Conservation (phyloP, 2,329 filamentous ascomycete species). For the Trichoderma koningiopsis region DNA sequence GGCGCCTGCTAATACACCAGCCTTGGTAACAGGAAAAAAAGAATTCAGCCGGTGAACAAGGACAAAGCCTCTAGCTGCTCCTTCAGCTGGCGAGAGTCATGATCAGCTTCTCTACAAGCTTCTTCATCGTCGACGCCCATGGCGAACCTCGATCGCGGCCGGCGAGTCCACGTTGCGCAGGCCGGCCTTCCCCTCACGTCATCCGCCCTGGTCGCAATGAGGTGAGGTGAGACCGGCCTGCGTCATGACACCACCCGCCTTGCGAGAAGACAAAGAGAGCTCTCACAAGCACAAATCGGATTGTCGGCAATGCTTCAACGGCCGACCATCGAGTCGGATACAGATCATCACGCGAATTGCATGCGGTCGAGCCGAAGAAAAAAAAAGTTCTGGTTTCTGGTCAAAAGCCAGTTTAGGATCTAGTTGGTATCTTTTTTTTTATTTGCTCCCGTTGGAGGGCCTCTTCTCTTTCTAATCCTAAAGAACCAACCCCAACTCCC, state of each 20-base stretch:
- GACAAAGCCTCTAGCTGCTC: neutral
- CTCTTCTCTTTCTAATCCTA: constrained; percentile 34
- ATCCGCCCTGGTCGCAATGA: constrained; percentile 10
- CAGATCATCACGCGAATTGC: neutral
- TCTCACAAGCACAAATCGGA: neutral
- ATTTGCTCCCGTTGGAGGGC: constrained; percentile 27
- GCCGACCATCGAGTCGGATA: neutral
- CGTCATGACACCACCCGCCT: constrained; percentile 18
- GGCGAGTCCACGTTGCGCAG: constrained; percentile 9
- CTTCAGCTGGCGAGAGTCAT: neutral
- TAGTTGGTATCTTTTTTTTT: constrained; percentile 24
- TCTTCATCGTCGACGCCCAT: neutral
- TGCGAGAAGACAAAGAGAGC: neutral
- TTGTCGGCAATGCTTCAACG: neutral
- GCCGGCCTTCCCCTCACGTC: constrained; percentile 20
- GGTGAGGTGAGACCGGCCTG: constrained; percentile 18
- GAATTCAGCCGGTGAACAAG: neutral
- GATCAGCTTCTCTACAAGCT: neutral
- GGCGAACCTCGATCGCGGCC: neutral
- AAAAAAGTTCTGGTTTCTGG: neutral
- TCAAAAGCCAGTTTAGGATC: neutral
- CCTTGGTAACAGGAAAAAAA: neutral
- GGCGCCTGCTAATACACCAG: neutral
- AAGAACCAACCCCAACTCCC: constrained; percentile 35
- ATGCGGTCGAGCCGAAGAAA: neutral